Conservation (phyloP, 2,329 filamentous ascomycete species). For the Penicillium brevicompactum region DNA sequence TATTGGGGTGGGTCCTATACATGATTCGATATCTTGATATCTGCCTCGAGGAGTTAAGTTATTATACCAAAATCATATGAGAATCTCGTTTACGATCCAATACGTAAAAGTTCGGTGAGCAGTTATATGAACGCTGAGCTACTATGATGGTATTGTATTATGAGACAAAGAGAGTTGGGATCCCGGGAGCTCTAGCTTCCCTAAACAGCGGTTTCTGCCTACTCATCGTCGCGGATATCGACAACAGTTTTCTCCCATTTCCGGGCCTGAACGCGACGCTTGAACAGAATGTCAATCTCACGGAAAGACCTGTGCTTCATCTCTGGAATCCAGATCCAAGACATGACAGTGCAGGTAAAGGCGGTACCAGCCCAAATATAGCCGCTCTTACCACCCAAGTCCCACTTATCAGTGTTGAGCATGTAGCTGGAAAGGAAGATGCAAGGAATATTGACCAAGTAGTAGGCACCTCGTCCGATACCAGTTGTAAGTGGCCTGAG, state of each 20-base stretch:
- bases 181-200: background rate
- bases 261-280: slow-evolving; percentile 56
- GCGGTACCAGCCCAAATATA: slow-evolving; percentile 63
- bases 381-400: slow-evolving; percentile 59
- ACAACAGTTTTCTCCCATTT: slow-evolving; percentile 38
- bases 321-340: slow-evolving; percentile 57
- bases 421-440: slow-evolving; percentile 65
- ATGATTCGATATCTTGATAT: too few species aligned
- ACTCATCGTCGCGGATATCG: slow-evolving; percentile 65
- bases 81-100: too few species aligned
- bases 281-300: slow-evolving; percentile 65
- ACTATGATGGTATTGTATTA: too few species aligned
- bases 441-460: slow-evolving; percentile 66
- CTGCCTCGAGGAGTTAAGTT: too few species aligned
- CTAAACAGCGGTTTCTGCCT: slow-evolving; percentile 38
- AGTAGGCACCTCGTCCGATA: slow-evolving; percentile 65
- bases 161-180: too few species aligned
- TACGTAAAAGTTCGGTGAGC: background rate
- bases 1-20: too few species aligned
- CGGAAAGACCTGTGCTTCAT: slow-evolving; percentile 62
- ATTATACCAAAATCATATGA: too few species aligned
- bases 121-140: too few species aligned
- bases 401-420: slow-evolving; percentile 55
- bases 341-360: slow-evolving; percentile 55
- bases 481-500: slow-evolving; percentile 67